These are phyloP conservation scores for Sporothrix globosa DNA, from an alignment of 2,329 filamentous ascomycete genomes.

Conservation along the genomic window DNA sequence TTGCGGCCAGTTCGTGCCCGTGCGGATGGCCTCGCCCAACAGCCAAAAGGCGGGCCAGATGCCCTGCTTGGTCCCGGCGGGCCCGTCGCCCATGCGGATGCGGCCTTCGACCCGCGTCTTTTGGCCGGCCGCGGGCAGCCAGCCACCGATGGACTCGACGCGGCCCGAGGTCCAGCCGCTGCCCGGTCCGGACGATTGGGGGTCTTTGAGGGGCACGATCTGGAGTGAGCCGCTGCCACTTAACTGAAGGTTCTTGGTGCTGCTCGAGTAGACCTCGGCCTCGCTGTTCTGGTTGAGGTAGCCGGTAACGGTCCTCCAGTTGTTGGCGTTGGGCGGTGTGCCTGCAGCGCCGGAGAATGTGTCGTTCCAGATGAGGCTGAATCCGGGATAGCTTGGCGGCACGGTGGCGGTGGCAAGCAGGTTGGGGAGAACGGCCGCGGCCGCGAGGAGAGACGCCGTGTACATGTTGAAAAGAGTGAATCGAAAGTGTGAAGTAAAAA, in stretches of 20 bases:
- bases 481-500: not conserved
- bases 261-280: conserved; percentile 53
- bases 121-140: conserved; percentile 52
- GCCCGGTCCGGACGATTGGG: conserved; percentile 36
- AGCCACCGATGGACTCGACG: conserved; percentile 54
- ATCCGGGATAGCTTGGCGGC: conserved; percentile 48
- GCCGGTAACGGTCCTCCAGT: conserved; percentile 55
- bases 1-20: conserved; percentile 54
- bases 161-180: conserved; percentile 59
- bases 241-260: conserved; percentile 53
- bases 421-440: conserved; percentile 26
- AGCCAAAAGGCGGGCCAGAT: conserved; percentile 65
- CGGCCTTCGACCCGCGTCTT: conserved; percentile 52
- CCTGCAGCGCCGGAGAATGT: conserved; percentile 48
- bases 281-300: conserved; percentile 66
- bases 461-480: not conserved
- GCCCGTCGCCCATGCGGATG: conserved; percentile 53
- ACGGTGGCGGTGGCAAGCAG: conserved; percentile 44
- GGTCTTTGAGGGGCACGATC: conserved; percentile 52
- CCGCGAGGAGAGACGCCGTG: not conserved
- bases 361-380: conserved; percentile 50
- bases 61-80: conserved; percentile 50
- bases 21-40: conserved; percentile 54
- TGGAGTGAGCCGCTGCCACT: conserved; percentile 56
- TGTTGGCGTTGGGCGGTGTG: conserved; percentile 42